Evolutionary conservation across 2,329 filamentous ascomycete species (phyloP), one percentile per base, ranked within the genome.

Genomic region (Hypoxylon sp.): DNA sequence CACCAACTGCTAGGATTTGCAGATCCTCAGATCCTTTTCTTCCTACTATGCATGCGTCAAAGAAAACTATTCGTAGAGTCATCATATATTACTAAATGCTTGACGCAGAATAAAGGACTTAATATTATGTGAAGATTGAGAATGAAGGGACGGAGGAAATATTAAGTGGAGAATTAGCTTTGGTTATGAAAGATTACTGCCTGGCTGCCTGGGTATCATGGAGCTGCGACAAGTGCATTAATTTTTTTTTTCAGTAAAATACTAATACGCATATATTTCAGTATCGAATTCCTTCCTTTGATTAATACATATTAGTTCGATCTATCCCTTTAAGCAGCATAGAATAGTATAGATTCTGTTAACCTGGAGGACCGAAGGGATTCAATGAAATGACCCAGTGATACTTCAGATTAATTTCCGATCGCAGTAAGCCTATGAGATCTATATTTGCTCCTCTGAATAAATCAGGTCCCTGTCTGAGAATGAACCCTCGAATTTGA

Each of bases 61-160:
- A 19, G 24, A 22, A 42, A 42, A 4, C 11, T n/a, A 52, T 26
- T 14, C 29, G 17, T 24, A 19, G 17, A 31, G 52, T 2, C 17
- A n/a, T 61, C 51, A n/a, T 48, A 17, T 56, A 19, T 55, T 13
- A 24, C 44, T 63, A 11, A 22, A 31, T 22, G 42, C 19, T 63
- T 22, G 9, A 22, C 11, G 42, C 33, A 42, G 39, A 29, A 35
- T 22, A 14, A 50, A 46, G 19, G 22, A 33, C 17, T 33, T 31
- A 33, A 35, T 13, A 14, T 9, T 22, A 51, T 51, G 8, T 29
- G 31, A 33, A 17, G 31, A 33, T 29, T 31, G 14, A 9, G 24
- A 51, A 51, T n/a, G n/a, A n/a, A n/a, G 29, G 48, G 22, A 17
- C 8, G 37, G n/a, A n/a, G 14, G 14, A 17, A 17, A n/a, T 6